These are phyloP conservation scores for Heteromeles arbutifolia DNA, from an alignment of 306 rosid genomes.

Conservation along the genomic window DNA sequence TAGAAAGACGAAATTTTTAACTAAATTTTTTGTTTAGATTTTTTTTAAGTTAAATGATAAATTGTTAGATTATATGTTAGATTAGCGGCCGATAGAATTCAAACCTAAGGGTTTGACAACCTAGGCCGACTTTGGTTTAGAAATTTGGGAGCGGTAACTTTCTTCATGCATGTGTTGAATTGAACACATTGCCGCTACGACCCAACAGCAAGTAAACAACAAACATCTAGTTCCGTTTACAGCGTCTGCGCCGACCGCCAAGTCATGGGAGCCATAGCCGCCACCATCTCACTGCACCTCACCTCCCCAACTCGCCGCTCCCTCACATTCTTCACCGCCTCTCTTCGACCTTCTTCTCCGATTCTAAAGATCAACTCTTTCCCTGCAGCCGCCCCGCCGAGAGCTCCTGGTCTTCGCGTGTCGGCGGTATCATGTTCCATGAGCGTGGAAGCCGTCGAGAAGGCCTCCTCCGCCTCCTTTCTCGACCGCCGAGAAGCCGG, in stretches of 20 bases:
- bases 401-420: conserved; percentile 28
- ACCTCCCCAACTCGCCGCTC: conserved; percentile 39
- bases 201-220: too few relatives aligned
- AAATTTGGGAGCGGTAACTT: too few relatives aligned
- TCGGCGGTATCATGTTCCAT: conserved; percentile 37
- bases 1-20: too few relatives aligned
- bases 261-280: conserved; percentile 48
- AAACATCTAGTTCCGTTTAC: too few relatives aligned
- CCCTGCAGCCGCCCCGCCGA: neutral
- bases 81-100: too few relatives aligned
- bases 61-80: too few relatives aligned
- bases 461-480: conserved; percentile 38
- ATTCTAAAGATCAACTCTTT: conserved; percentile 10
- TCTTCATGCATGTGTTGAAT: too few relatives aligned
- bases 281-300: conserved; percentile 46
- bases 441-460: conserved; percentile 53
- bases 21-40: too few relatives aligned
- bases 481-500: conserved; percentile 44
- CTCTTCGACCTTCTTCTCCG: conserved; percentile 16
- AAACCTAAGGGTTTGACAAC: too few relatives aligned
- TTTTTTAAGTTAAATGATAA: too few relatives aligned
- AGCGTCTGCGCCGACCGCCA: neutral
- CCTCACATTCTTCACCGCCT: conserved; percentile 1
- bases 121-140: too few relatives aligned
- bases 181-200: too few relatives aligned